Base-by-base conservation (phyloP, 257 asterid species). In the Rubia yunnanensis region DNA sequence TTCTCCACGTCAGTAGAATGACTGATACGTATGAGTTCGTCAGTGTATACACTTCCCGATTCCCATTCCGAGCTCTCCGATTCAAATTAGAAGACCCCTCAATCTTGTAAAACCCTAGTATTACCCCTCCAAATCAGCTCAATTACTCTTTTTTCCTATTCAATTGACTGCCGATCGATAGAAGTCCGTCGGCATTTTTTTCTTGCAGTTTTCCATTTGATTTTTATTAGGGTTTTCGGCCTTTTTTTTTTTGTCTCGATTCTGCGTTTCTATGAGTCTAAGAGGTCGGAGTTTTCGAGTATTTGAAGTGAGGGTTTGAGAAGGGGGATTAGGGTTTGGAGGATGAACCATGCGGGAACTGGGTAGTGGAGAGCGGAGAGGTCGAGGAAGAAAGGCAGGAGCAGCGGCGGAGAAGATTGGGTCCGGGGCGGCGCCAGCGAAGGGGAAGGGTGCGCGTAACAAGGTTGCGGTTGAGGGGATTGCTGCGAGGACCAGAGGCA, bases 341-440 rank as follows among this genome's bases (percentile, higher is more conserved):
- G 84, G 83, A 86, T 89, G 96, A 86, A 83, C 76, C 80, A 89
- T 89, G 96, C 91, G 91, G 78, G 90, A 80, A 71, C 74, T 66
- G 82, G 92, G 88, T 81, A 85, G 87, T 44, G 92, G 87, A 82
- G 85, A 48, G 75, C 82, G 94, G 79, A 72, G 92, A 80, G 96
- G 91, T 72, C 77, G 94, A 58, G 67, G 54, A 64, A 69, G 63
- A 65, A 46, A 44, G 52, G 23, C 30, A 32, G 69, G 50, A 41
- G 50, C 38, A 76, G 70, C 67, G 72, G 76, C 6, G 14, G 54
- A 13, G 67, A 28, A 23, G 11, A 17, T 27, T 31, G 38, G 14
- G 57, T 73, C 67, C 68, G 74, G 61, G 74, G 78, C 71, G 77
- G 78, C 71, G 54, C 63, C 73, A 62, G 71, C 68, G 67, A 67